Conservation (phyloP, 2,329 filamentous ascomycete genomes). For the Neonectria ditissima region DNA sequence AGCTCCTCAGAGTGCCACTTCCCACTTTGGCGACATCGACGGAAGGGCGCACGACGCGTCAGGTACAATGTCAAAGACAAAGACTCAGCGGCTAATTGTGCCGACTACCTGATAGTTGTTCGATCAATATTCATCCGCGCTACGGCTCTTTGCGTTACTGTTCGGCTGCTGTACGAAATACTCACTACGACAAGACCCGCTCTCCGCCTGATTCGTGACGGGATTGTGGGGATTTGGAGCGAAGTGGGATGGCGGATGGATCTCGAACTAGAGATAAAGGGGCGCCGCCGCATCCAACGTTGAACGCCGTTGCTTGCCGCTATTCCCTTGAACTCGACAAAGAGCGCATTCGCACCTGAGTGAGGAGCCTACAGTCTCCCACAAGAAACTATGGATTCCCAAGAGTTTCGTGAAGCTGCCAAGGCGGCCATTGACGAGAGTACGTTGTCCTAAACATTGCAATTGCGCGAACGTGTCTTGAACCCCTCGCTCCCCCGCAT, state of each 20-base stretch:
- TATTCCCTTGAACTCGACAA: neutral
- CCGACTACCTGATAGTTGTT: too few species aligned
- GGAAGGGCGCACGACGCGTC: neutral
- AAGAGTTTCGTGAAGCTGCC: slow-evolving; percentile 82
- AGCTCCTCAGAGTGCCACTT: neutral
- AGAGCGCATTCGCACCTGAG: neutral
- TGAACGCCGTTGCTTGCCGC: neutral
- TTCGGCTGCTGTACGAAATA: neutral
- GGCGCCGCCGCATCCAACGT: slow-evolving; percentile 4
- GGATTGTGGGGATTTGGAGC: neutral
- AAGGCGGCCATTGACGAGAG: slow-evolving; percentile 85
- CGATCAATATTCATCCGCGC: neutral
- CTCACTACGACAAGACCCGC: slow-evolving; percentile 1
- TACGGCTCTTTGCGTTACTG: neutral
- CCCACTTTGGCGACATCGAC: neutral
- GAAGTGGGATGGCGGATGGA: neutral
- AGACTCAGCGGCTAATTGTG: neutral
- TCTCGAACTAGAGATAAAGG: neutral
- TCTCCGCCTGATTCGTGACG: neutral
- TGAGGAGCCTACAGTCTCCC: neutral
- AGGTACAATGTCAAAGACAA: too few species aligned
- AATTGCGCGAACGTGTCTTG: neutral
- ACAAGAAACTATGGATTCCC: slow-evolving; percentile 73
- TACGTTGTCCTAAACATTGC: slow-evolving; percentile 55
- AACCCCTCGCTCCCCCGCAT: slow-evolving; percentile 21